These are phyloP conservation scores for Solanum bulbocastanum DNA, from an alignment of 257 asterid genomes.

Conservation along the genomic window DNA sequence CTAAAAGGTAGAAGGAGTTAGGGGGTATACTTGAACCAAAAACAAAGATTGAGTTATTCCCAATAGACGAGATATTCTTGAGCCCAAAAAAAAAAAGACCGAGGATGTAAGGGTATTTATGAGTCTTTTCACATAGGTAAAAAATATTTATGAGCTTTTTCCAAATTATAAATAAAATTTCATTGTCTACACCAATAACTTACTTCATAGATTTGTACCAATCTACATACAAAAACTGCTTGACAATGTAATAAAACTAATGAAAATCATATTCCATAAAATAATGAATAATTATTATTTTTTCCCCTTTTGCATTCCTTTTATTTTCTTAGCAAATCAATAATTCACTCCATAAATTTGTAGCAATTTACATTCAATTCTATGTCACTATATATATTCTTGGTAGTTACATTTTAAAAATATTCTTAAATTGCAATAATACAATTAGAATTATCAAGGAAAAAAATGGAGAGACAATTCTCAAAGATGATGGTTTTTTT, in stretches of 20 bases:
- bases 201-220: neutral
- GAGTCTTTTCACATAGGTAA: too few species aligned
- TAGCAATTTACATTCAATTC: neutral
- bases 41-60: too few species aligned
- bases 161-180: too few species aligned
- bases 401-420: neutral
- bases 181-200: neutral
- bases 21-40: too few species aligned
- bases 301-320: neutral
- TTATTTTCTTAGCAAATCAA: neutral
- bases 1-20: too few species aligned
- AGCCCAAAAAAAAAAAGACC: too few species aligned
- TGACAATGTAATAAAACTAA: neutral
- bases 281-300: neutral
- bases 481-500: too few species aligned
- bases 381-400: neutral
- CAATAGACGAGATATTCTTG: too few species aligned
- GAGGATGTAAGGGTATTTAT: too few species aligned
- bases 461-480: too few species aligned
- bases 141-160: too few species aligned
- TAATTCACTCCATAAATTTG: neutral
- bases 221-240: neutral
- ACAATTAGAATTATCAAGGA: neutral
- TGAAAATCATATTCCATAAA: neutral
- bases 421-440: neutral